phyloP scores from a whole-genome alignment of 352 stramenopile genomes.

The Globisporangium acanthophoron region DNA sequence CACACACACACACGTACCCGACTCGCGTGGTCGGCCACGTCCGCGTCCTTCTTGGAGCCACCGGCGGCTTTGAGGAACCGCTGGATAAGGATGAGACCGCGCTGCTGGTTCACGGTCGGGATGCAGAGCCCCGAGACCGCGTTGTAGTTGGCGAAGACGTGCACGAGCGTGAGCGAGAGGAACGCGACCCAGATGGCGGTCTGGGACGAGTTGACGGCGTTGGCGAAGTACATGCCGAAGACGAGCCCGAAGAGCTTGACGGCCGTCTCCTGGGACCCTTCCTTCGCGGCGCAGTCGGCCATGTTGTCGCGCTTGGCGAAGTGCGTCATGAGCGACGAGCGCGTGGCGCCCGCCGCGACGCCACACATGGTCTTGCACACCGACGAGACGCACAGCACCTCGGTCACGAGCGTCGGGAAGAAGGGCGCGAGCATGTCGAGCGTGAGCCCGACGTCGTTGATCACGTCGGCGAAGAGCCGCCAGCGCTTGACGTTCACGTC shows the following conservation, averaged over 20 bases:
- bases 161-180: slow-evolving; percentile 86
- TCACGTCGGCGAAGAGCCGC: slow-evolving; percentile 94
- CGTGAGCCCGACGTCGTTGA: slow-evolving; percentile 94
- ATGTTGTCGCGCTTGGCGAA: slow-evolving; percentile 86
- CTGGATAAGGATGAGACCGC: slow-evolving; percentile 50
- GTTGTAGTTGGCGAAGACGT: slow-evolving; percentile 94
- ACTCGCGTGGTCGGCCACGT: slow-evolving; percentile 20
- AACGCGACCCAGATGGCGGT: slow-evolving; percentile 89
- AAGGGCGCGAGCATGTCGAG: slow-evolving; percentile 80
- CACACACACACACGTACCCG: slow-evolving; percentile 12
- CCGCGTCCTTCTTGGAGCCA: slow-evolving; percentile 19
- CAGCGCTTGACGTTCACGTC: slow-evolving; percentile 96
- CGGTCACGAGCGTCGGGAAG: slow-evolving; percentile 58
- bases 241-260: slow-evolving; percentile 93
- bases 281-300: slow-evolving; percentile 93
- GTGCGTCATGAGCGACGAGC: slow-evolving; percentile 89
- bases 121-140: slow-evolving; percentile 87
- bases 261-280: slow-evolving; percentile 94
- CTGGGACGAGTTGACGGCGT: slow-evolving; percentile 57
- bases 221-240: slow-evolving; percentile 83
- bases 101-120: slow-evolving; percentile 82
- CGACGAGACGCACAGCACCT: slow-evolving; percentile 81
- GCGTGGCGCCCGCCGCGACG: slow-evolving; percentile 91
- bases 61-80: slow-evolving; percentile 27
- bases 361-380: slow-evolving; percentile 95